Percentiles rank a stretch among this genome's conserved stretches.
phyloP scores from a whole-genome alignment of 805 yeast genomes.

The Candida khao-thaluensis region DNA sequence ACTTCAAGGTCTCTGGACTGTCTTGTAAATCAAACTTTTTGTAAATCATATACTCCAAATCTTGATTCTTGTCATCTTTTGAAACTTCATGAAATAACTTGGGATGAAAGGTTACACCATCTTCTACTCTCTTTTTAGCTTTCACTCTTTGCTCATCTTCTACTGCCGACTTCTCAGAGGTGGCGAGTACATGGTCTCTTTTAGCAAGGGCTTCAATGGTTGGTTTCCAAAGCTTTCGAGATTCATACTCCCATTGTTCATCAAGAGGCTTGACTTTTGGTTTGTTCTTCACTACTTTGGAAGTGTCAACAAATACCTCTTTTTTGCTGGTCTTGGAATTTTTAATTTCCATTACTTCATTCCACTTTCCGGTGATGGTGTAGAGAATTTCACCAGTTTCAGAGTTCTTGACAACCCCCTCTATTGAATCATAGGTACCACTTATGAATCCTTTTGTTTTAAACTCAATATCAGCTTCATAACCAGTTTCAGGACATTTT shows the following conservation, averaged over 20 bases:
- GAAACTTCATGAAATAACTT: constrained; percentile 50
- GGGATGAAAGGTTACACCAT: constrained; percentile 80
- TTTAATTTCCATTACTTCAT: constrained; percentile 73
- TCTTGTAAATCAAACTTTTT: constrained; percentile 1
- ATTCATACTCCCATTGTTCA: constrained; percentile 81
- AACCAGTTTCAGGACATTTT: constrained; percentile 56
- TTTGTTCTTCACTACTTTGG: constrained; percentile 46
- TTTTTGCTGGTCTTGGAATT: constrained; percentile 38
- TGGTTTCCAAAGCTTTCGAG: constrained; percentile 77
- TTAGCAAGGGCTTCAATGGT: constrained; percentile 79
- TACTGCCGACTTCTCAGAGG: constrained; percentile 81
- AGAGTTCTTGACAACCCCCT: constrained; percentile 57
- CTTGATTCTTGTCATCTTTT: constrained; percentile 4
- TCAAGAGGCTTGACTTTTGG: constrained; percentile 76
- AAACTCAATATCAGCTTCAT: constrained; percentile 82
- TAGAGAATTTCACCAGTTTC: constrained; percentile 52
- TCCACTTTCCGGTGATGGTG: constrained; percentile 90
- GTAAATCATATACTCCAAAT: background rate
- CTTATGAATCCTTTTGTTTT: constrained; percentile 92
- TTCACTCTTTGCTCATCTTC: constrained; percentile 81
- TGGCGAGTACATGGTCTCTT: constrained; percentile 80
- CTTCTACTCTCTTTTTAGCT: constrained; percentile 73
- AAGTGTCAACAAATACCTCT: constrained; percentile 49
- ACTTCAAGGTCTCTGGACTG: constrained; percentile 33
- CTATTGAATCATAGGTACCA: constrained; percentile 88